Conservation (phyloP, 2,329 filamentous ascomycete genomes). For the Aspergillus udagawae region DNA sequence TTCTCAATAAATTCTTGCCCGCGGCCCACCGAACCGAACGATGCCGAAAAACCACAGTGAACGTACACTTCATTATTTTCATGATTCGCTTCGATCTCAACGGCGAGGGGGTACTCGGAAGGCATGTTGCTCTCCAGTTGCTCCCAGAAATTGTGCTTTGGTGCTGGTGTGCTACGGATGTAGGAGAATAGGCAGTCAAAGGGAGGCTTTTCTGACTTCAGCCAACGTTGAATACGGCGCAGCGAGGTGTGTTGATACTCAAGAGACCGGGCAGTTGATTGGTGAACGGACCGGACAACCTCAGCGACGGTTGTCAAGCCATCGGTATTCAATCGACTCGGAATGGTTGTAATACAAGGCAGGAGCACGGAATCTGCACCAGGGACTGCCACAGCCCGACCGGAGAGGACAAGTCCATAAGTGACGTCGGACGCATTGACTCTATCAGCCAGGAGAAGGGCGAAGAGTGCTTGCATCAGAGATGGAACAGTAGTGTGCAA, state of each 20-base stretch:
- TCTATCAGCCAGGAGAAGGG: constrained; percentile 29
- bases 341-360: constrained; percentile 37
- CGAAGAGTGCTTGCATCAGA: constrained; percentile 31
- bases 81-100: constrained; percentile 30
- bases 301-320: constrained; percentile 19
- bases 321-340: constrained; percentile 27
- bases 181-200: constrained; percentile 36
- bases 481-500: constrained; percentile 29
- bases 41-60: constrained; percentile 22
- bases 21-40: constrained; percentile 19
- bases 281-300: constrained; percentile 20
- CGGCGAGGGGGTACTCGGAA: constrained; percentile 32
- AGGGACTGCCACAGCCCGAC: constrained; percentile 27
- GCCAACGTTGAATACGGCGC: constrained; percentile 34
- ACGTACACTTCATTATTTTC: constrained; percentile 19
- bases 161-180: constrained; percentile 14
- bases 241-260: constrained; percentile 35
- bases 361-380: constrained; percentile 30
- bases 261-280: constrained; percentile 23
- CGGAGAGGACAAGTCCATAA: constrained; percentile 32
- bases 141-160: constrained; percentile 21
- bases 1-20: constrained; percentile 28
- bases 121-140: constrained; percentile 33
- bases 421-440: constrained; percentile 26
- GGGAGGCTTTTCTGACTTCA: constrained; percentile 26